Base-by-base conservation (phyloP, 331 rosid species). In the Telfairia occidentalis region DNA sequence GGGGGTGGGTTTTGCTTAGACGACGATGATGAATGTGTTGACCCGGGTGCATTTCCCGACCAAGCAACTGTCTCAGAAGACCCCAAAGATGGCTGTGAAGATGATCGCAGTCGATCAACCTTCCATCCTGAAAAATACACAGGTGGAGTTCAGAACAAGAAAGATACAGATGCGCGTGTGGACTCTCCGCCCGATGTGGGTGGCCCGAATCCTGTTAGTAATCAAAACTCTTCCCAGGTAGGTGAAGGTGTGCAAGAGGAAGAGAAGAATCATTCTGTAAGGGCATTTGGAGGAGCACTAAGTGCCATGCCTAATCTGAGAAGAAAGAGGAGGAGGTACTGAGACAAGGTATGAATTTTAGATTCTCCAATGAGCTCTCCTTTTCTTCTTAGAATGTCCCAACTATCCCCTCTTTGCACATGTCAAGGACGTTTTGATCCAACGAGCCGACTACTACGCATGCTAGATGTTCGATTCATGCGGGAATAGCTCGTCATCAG, bases 1-100 rank as follows among this genome's bases (percentile, higher is more conserved):
- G 96, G 89, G 75, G 97, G 97, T 54, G 91, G 92, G 15, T 86
- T 89, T 78, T 87, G 91, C 78, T 29, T 66, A 37, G 92, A 85
- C 29, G 91, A 89, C 34, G 66, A 48, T 75, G 83, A 84, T 72
- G 67, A 15, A 26, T 65, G 70, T 65, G 10, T 75, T 38, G 64
- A 78, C 52, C 67, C 34, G 28, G 81, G 77, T 75, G 84, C 77
- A 79, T 13, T 13, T 78, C 75, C 74, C 60, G 81, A 32, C 9
- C 77, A 3, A 37, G 50, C 67, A 18, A 74, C 74, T 18, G 54
- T 73, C 48, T 54, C 77, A 24, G 77, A 76, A 54, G 64, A 16
- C 76, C 76, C 74, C 19, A 34, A 73, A 34, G 77, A 70, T 70
- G 38, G 42, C 58, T 45, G 37, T 16, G 75, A 16, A 18, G 76